Percentiles rank a stretch among this genome's conserved stretches.
Evolutionary conservation across 2,329 filamentous ascomycete genomes (phyloP).

Genomic region (Helicocarpus griseus): DNA sequence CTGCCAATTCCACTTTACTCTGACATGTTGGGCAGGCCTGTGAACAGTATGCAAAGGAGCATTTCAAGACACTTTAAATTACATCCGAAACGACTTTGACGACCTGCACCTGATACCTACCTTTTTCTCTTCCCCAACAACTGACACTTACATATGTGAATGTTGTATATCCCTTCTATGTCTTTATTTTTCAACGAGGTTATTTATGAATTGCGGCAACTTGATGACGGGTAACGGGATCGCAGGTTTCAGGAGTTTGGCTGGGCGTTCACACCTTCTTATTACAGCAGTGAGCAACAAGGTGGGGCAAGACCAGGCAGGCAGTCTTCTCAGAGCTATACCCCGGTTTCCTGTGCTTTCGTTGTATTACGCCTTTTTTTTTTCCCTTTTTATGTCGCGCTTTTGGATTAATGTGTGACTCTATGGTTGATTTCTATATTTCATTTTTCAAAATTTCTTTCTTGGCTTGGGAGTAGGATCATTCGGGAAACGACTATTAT

Average conservation of each 20-base stretch:
- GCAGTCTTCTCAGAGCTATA: conserved; percentile 11
- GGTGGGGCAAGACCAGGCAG: conserved; percentile 2
- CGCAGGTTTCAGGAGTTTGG: conserved; percentile 13
- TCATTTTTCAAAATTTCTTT: background rate
- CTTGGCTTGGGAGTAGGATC: conserved; percentile 2
- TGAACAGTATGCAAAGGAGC: conserved; percentile 92
- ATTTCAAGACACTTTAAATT: conserved; percentile 50
- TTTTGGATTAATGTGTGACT: no score
- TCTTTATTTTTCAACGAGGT: background rate
- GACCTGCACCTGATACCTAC: background rate
- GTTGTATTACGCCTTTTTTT: conserved; percentile 15
- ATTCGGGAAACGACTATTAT: conserved; percentile 4
- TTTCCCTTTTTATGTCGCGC: conserved; percentile 7
- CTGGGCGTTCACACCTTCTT: conserved; percentile 12
- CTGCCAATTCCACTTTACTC: background rate
- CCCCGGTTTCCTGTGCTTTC: conserved; percentile 17
- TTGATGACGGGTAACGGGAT: conserved; percentile 10
- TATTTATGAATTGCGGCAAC: conserved; percentile 3
- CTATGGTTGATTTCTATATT: conserved; percentile 2
- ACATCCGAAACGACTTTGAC: background rate
- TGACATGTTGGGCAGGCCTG: conserved; percentile 66
- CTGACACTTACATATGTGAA: background rate
- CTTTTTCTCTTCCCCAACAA: background rate
- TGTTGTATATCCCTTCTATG: background rate
- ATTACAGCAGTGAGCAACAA: conserved; percentile 5